phyloP scores from a whole-genome alignment of 2,329 filamentous ascomycete species.

The Pseudocercospora fijiensis region DNA sequence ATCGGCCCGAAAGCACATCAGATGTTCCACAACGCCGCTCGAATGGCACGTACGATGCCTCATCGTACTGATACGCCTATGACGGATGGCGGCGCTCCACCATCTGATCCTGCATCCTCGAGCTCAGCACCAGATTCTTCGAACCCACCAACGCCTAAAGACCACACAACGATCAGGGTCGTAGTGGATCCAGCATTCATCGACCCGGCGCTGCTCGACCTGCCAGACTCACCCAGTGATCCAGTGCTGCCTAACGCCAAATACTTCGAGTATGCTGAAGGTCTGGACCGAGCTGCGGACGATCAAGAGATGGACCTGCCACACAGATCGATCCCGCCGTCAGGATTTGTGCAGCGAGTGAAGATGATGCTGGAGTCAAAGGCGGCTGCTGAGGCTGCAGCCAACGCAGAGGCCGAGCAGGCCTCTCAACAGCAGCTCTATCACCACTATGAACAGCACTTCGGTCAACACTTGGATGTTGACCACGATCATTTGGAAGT shows the following conservation, averaged over 20 bases:
- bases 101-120: slow-evolving; percentile 46
- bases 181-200: slow-evolving; percentile 39
- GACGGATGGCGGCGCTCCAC: slow-evolving; percentile 43
- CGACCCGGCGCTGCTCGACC: slow-evolving; percentile 36
- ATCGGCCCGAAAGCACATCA: slow-evolving; percentile 33
- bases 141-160: slow-evolving; percentile 44
- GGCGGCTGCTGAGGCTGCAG: slow-evolving; percentile 34
- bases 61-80: slow-evolving; percentile 39
- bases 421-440: slow-evolving; percentile 17
- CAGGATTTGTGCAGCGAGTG: slow-evolving; percentile 45
- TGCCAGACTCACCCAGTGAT: slow-evolving; percentile 39
- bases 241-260: slow-evolving; percentile 36
- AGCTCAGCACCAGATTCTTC: slow-evolving; percentile 41
- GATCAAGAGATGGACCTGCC: slow-evolving; percentile 37
- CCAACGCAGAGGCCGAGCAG: slow-evolving; percentile 22
- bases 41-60: slow-evolving; percentile 35
- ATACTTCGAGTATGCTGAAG: slow-evolving; percentile 40
- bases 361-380: slow-evolving; percentile 46
- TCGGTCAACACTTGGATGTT: slow-evolving; percentile 22
- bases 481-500: slow-evolving; percentile 25
- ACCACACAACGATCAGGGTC: slow-evolving; percentile 40
- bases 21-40: slow-evolving; percentile 39
- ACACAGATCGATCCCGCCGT: slow-evolving; percentile 37
- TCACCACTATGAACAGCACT: slow-evolving; percentile 18
- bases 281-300: slow-evolving; percentile 35